Conservation (phyloP, 2,329 filamentous ascomycete genomes). For the Sporothrix mexicana region DNA sequence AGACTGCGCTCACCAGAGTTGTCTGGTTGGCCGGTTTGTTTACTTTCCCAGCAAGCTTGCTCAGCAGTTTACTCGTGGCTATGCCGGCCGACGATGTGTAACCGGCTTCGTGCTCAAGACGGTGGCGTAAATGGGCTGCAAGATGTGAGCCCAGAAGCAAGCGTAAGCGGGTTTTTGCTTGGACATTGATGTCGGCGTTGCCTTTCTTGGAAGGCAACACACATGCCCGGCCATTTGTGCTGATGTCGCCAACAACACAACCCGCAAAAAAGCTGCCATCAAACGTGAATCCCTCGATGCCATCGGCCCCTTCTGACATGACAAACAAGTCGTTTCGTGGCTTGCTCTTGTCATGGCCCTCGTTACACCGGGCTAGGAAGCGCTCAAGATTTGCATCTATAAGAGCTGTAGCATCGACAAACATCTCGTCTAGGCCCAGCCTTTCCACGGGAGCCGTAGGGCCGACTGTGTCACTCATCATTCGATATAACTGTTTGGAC, state of each 20-base stretch:
- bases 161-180: constrained; percentile 54
- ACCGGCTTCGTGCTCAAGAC: constrained; percentile 71
- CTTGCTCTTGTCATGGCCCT: neutral
- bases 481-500: constrained; percentile 79
- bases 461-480: constrained; percentile 78
- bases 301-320: constrained; percentile 72
- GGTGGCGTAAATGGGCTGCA: constrained; percentile 72
- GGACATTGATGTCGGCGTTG: constrained; percentile 37
- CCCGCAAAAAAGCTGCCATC: constrained; percentile 74
- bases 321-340: constrained; percentile 65
- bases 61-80: constrained; percentile 82
- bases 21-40: constrained; percentile 92
- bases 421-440: constrained; percentile 90
- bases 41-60: constrained; percentile 81
- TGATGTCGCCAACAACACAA: constrained; percentile 49
- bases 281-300: constrained; percentile 71
- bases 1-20: constrained; percentile 62
- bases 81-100: constrained; percentile 90
- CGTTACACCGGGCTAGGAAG: constrained; percentile 47
- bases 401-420: constrained; percentile 83
- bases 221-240: too few species aligned
- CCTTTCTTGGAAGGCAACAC: constrained; percentile 15
- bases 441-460: constrained; percentile 72
- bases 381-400: constrained; percentile 78
- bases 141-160: constrained; percentile 82